phyloP scores from a whole-genome alignment of 495 filamentous ascomycete species.

The Neurospora sp. region DNA sequence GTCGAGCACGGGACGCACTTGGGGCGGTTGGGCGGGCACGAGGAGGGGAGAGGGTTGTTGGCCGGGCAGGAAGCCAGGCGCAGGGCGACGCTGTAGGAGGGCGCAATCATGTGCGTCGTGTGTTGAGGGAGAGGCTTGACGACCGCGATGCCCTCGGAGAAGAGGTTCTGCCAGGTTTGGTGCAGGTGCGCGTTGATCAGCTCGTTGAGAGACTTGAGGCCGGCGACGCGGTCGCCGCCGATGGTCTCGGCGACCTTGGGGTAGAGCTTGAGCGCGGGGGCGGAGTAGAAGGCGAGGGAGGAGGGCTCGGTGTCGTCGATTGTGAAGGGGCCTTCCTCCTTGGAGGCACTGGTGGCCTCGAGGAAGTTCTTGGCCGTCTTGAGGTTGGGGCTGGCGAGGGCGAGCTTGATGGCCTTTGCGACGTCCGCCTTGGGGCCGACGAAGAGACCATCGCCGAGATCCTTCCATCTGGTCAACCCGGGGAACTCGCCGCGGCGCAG shows the following conservation, averaged over 20 bases:
- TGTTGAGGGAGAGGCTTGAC: conserved; percentile 65
- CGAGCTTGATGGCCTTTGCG: conserved; percentile 54
- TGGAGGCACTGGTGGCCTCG: conserved; percentile 22
- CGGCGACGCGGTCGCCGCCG: conserved; percentile 39
- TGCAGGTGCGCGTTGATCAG: conserved; percentile 85
- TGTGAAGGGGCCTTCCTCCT: conserved; percentile 35
- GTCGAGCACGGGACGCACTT: conserved; percentile 65
- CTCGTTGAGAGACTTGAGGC: conserved; percentile 51
- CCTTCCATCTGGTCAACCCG: conserved; percentile 63
- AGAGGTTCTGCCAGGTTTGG: conserved; percentile 71
- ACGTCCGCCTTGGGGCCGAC: conserved; percentile 58
- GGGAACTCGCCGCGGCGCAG: conserved; percentile 66
- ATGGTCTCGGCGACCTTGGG: conserved; percentile 53
- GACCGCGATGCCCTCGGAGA: conserved; percentile 56
- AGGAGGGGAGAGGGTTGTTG: conserved; percentile 54
- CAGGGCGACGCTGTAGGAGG: conserved; percentile 58
- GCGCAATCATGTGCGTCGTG: conserved; percentile 58
- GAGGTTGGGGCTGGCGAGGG: conserved; percentile 43
- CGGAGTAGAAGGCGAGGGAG: conserved; percentile 71
- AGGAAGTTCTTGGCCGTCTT: conserved; percentile 48
- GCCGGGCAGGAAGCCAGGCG: conserved; percentile 63
- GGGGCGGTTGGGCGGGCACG: conserved; percentile 76
- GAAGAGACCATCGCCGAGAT: conserved; percentile 60
- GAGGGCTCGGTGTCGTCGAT: conserved; percentile 47
- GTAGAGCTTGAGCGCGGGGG: conserved; percentile 53